Evolutionary conservation across 192 early-diverging fungal genomes (phyloP), one percentile per base, ranked within the genome.

Genomic region (Haplosporangium gracile): DNA sequence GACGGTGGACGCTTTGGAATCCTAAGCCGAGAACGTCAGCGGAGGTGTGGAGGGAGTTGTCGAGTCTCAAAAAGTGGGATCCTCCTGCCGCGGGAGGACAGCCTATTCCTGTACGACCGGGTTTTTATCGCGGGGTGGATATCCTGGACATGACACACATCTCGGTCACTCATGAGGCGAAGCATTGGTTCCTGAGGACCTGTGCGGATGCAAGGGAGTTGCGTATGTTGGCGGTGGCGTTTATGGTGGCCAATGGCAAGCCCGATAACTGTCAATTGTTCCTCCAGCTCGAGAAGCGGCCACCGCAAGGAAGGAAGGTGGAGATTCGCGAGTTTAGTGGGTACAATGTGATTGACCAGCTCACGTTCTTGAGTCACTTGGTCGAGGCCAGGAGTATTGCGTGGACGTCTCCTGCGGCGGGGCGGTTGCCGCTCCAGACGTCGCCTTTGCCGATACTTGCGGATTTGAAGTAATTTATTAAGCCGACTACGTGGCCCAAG

Each of bases 121-220:
- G 5, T 1, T 22, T 20, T 6, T 15, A 29, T 2, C 29, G 29
- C 10, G 60, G 60, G 13, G n/a, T 26, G 5, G 60, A 65, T 32
- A 29, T 65, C 26, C 32, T 65, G 26, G 60, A 65, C 1, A 29
- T 65, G 2, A 65, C 29, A 32, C 13, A 2, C 3, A 32, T 65
- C 29, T 32, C 60, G 26, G 60, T 65, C 10, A 32, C 60, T 0
- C 60, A 65, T 29, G 60, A 65, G 2, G 60, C 60, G 10, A 65
- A 65, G 60, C 29, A 65, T 65, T 65, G 60, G 60, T 65, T 65
- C 60, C 60, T 65, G 60, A 65, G 60, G 60, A 11, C 60, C 11
- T 65, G 60, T 15, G 60, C 60, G 29, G 60, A 65, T 2, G 60
- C 60, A 1, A 9, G 11, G 60, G 60, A 65, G 60, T 65, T 65